phyloP scores from a whole-genome alignment of 441 rosid genomes.

The Rhodomyrtus psidioides region DNA sequence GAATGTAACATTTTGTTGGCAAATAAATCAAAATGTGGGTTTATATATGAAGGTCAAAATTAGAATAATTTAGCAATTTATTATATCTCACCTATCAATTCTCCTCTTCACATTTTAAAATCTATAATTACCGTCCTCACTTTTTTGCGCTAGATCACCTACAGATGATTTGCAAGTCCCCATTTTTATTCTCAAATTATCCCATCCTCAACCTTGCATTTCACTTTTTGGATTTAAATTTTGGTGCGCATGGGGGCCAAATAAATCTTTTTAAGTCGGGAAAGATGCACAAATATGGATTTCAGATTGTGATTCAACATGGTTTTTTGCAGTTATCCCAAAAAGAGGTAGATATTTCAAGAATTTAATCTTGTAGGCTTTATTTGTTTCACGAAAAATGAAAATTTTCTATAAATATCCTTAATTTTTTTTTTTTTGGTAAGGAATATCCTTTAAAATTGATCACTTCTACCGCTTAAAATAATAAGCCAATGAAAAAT shows the following conservation, averaged over 20 bases:
- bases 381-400: no score
- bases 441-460: no score
- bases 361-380: neutral
- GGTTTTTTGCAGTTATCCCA: neutral
- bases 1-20: neutral
- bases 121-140: neutral
- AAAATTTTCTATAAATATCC: no score
- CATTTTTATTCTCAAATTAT: neutral
- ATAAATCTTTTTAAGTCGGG: neutral
- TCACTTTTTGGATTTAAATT: neutral
- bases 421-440: no score
- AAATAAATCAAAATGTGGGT: neutral
- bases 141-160: neutral
- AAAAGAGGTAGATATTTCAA: neutral
- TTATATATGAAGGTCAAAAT: neutral
- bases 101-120: neutral
- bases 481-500: no score
- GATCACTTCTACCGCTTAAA: no score
- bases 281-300: neutral
- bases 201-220: neutral
- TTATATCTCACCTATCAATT: neutral
- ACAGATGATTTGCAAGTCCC: neutral
- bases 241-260: neutral
- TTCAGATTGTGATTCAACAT: neutral
- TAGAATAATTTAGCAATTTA: neutral